phyloP scores from a whole-genome alignment of 805 yeast species.

The Priceomyces fermenticarens region DNA sequence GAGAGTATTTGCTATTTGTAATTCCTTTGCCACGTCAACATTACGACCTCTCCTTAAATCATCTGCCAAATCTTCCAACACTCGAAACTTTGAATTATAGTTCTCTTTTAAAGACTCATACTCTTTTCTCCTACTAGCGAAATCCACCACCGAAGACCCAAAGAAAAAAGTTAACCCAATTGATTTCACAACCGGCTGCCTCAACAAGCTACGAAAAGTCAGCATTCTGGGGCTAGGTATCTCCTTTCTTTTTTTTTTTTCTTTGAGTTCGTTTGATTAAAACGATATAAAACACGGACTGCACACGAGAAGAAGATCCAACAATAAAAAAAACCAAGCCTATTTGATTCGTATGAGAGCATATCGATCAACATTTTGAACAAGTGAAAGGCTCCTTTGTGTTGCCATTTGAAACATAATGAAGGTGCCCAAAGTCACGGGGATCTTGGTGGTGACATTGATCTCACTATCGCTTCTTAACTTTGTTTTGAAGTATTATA shows the following conservation, averaged over 20 bases:
- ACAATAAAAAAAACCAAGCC: too few relatives aligned
- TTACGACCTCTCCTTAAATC: conserved; percentile 30
- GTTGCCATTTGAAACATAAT: conserved; percentile 11
- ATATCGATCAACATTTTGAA: too few relatives aligned
- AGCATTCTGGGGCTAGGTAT: conserved; percentile 6
- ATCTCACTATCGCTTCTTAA: conserved; percentile 29
- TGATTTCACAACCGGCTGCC: conserved; percentile 36
- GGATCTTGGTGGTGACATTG: conserved; percentile 32
- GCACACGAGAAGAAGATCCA: too few relatives aligned
- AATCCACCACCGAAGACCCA: conserved; percentile 47
- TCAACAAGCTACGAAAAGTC: conserved; percentile 24
- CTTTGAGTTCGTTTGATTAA: not conserved
- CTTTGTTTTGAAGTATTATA: conserved; percentile 34
- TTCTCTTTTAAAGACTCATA: conserved; percentile 40
- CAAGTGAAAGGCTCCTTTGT: too few relatives aligned
- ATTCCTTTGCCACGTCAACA: conserved; percentile 41
- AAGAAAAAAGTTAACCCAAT: conserved; percentile 34
- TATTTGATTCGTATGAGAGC: too few relatives aligned
- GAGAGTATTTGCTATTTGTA: conserved; percentile 40
- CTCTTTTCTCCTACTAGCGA: conserved; percentile 43
- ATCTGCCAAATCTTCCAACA: conserved; percentile 28
- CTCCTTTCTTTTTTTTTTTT: not conserved
- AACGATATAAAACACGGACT: too few relatives aligned
- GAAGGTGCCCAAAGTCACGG: conserved; percentile 33
- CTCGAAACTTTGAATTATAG: conserved; percentile 32